phyloP scores from a whole-genome alignment of 2,329 filamentous ascomycete species.

The Neofusicoccum sp. region DNA sequence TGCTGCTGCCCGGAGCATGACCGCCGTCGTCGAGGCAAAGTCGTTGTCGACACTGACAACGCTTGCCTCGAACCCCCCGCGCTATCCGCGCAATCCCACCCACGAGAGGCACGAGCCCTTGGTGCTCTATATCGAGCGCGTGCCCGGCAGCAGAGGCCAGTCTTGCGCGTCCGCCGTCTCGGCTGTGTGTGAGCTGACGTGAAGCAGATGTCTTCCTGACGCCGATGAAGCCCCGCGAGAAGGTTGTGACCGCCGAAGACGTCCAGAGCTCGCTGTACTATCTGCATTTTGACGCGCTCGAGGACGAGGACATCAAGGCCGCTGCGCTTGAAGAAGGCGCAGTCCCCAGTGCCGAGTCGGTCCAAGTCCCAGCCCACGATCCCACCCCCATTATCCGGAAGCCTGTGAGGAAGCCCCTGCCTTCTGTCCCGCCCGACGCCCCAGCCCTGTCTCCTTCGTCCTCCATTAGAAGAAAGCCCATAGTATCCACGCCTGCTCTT shows the following conservation, averaged over 20 bases:
- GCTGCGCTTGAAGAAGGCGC: not conserved
- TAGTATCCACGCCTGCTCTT: conserved; percentile 25
- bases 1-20: conserved; percentile 1
- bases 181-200: conserved; percentile 12
- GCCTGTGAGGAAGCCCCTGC: conserved; percentile 21
- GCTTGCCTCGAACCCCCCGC: conserved; percentile 81
- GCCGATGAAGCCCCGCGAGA: conserved; percentile 81
- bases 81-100: conserved; percentile 75
- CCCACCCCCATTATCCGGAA: conserved; percentile 13
- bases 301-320: conserved; percentile 35
- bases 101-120: conserved; percentile 68
- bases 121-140: conserved; percentile 85
- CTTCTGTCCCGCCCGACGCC: not conserved
- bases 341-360: not conserved
- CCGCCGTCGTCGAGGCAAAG: conserved; percentile 66
- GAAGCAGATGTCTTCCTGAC: conserved; percentile 82
- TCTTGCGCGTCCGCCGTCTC: not conserved
- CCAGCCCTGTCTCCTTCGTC: not conserved
- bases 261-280: conserved; percentile 89
- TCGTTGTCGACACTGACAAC: conserved; percentile 78
- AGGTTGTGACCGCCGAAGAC: conserved; percentile 85
- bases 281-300: conserved; percentile 70
- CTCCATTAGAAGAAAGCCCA: conserved; percentile 4
- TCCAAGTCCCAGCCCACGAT: not conserved
- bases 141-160: conserved; percentile 78